Evolutionary conservation across 176 grass and related monocot species (phyloP), one percentile per base, ranked within the genome.

Genomic region (Ensete ventricosum): DNA sequence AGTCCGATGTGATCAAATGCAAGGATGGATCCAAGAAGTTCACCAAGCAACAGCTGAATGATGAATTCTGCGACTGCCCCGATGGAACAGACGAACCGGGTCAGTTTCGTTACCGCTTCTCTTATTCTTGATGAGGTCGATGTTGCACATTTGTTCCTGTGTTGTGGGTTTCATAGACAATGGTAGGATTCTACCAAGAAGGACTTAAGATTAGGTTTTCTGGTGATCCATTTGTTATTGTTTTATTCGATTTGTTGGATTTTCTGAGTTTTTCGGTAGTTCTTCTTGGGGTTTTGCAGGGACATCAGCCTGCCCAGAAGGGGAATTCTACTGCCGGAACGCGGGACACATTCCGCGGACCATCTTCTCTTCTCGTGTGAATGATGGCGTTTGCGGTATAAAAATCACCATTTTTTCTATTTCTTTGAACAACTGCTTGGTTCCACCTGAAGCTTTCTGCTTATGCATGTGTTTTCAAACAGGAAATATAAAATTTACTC

Each of bases 81-180:
- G 95, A 99, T 76, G 95, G 95, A 66, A 99, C 95, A 21, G 95
- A 99, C 72, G 95, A 99, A 81, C 95, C 95, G 8, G 95, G 95
- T 99, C 80, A 60, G 26, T 23, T 53, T 65, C 52, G n/a, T 24
- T 14, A 52, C 53, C 53, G 14, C n/a, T 0, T 69, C 2, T 53
- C 11, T 52, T 79, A 57, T 19, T 57, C 52, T 16, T 19, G 11
- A 53, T n/a, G 22, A 64, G 55, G 43, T 52, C 2, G 53, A 62
- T 26, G 23, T 52, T 52, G 3, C 49, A 63, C 19, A 34, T 9
- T 9, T 69, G 49, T 43, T 1, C 65, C 13, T n/a, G n/a, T 50
- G 50, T n/a, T n/a, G 14, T 50, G 17, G 11, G 67, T 48, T 50
- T 70, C 27, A 49, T 49, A 8, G 11, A 48, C 11, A 24, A 21